Evolutionary conservation across 495 filamentous ascomycete species (phyloP), one percentile per base, ranked within the genome.

Genomic region (Penicillium pancosmium): DNA sequence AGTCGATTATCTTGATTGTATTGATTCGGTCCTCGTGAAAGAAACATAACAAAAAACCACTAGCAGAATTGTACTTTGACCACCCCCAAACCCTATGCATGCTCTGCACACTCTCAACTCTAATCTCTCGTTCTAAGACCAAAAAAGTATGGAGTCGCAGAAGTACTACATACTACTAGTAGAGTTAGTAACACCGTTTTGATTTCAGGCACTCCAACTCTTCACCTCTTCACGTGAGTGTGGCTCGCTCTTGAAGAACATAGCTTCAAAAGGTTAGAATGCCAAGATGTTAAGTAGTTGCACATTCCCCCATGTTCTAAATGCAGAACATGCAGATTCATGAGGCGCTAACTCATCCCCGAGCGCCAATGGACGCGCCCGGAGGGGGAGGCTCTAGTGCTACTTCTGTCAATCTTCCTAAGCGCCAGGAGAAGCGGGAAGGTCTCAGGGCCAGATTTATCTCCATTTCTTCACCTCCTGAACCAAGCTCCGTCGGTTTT

Each of bases 361-460:
- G 16, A 36, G 15, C 27, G 43, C 50, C 50, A 55, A 59, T 59
- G 19, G 56, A n/a, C 10, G 48, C 23, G 49, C 56, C 25, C 50
- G 25, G 41, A 11, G 25, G 25, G 18, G n/a, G 49, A 23, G 46
- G 46, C 41, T 44, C 41, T 44, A 10, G n/a, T 44, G 15, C 16
- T 44, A 9, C 41, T 19, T 16, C 3, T 5, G 41, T 44, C 12
- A 12, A 44, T n/a, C n/a, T 44, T 25, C 46, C 48, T 62, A 61
- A 57, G 66, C 66, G 66, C 66, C 66, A 68, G 63, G 60, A 62
- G 62, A 18, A 56, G 25, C 13, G 57, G 50, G 47, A 44, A 50
- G 47, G 65, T 63, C 60, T 66, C 62, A 61, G 50, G 50, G 18
- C 43, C 43, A 61, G 61, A 61, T 59, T 57, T 54, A 60, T 55